Evolutionary conservation across 2,329 filamentous ascomycete genomes (phyloP).

Genomic region (Sporothrix pallida): DNA sequence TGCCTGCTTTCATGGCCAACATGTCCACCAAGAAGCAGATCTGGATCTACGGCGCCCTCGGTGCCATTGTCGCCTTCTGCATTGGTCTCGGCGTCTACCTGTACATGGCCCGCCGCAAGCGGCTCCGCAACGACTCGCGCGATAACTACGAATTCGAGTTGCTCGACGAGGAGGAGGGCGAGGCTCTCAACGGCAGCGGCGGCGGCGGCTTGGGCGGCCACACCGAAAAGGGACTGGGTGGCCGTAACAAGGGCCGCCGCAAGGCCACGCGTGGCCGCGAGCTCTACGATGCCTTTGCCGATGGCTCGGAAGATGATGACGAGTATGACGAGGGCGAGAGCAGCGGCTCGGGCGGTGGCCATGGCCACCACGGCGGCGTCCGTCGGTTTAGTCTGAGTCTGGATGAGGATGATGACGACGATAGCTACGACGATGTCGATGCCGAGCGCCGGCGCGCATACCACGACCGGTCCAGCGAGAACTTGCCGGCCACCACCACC

Average conservation of each 20-base stretch:
- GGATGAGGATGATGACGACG: conserved; percentile 70
- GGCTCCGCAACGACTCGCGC: conserved; percentile 73
- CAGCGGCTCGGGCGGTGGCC: not conserved
- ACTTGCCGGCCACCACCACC: conserved; percentile 27
- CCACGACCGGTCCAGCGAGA: conserved; percentile 41
- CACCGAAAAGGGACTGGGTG: conserved; percentile 48
- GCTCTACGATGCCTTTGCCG: conserved; percentile 96
- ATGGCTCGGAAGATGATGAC: conserved; percentile 79
- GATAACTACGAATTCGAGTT: conserved; percentile 95
- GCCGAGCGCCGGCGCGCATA: conserved; percentile 36
- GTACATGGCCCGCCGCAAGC: conserved; percentile 76
- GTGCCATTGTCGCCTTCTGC: conserved; percentile 86
- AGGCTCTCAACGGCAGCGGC: conserved; percentile 55
- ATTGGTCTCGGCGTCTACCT: conserved; percentile 80
- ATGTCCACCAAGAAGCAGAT: conserved; percentile 84
- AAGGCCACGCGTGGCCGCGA: conserved; percentile 72
- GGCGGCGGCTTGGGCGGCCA: conserved; percentile 24
- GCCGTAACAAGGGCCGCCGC: conserved; percentile 54
- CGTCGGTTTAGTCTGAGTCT: conserved; percentile 32
- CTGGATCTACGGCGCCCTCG: conserved; percentile 89
- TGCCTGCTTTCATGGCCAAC: conserved; percentile 87
- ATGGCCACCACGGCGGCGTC: not conserved
- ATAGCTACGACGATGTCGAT: conserved; percentile 49
- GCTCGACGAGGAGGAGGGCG: conserved; percentile 78
- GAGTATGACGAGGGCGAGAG: conserved; percentile 49